Conservation (phyloP, 306 rosid genomes). For the Benincasa hispida region DNA sequence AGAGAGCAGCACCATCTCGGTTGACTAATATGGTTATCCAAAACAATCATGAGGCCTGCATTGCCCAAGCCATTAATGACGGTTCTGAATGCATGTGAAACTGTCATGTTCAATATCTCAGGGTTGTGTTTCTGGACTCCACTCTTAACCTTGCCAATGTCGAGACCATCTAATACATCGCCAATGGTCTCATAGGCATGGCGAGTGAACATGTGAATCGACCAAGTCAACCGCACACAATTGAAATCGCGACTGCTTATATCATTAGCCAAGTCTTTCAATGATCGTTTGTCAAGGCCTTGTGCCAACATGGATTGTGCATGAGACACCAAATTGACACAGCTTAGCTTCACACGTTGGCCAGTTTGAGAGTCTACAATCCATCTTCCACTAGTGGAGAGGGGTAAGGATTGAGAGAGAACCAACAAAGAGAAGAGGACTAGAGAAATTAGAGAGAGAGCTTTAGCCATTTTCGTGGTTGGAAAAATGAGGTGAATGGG, state of each 20-base stretch:
- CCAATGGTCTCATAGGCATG: not conserved
- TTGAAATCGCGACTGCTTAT: slow-evolving; percentile 10
- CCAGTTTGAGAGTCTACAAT: slow-evolving; percentile 25
- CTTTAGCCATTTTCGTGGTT: not conserved
- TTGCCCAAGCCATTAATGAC: slow-evolving; percentile 23
- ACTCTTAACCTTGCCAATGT: not conserved
- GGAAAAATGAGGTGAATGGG: not conserved
- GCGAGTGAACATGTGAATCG: slow-evolving; percentile 43
- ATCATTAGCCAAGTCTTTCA: slow-evolving; percentile 20
- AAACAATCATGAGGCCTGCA: slow-evolving; percentile 22
- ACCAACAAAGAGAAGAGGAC: not conserved
- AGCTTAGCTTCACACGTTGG: slow-evolving; percentile 24
- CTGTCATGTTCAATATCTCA: slow-evolving; percentile 19
- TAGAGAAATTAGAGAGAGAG: not conserved
- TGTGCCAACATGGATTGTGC: slow-evolving; percentile 36
- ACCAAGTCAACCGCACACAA: slow-evolving; percentile 38
- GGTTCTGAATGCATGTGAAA: slow-evolving; percentile 14
- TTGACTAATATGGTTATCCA: slow-evolving; percentile 47
- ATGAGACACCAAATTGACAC: slow-evolving; percentile 30
- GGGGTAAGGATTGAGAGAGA: slow-evolving; percentile 18
- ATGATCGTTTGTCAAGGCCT: slow-evolving; percentile 29
- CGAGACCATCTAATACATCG: slow-evolving; percentile 3
- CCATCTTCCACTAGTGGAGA: slow-evolving; percentile 33
- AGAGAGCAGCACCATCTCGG: slow-evolving; percentile 44
- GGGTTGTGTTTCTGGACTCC: slow-evolving; percentile 26